Percentiles rank a stretch among this genome's conserved stretches.
These are phyloP conservation scores for Sclerotinia nivalis DNA, from an alignment of 2,329 filamentous ascomycete species.

Conservation along the genomic window DNA sequence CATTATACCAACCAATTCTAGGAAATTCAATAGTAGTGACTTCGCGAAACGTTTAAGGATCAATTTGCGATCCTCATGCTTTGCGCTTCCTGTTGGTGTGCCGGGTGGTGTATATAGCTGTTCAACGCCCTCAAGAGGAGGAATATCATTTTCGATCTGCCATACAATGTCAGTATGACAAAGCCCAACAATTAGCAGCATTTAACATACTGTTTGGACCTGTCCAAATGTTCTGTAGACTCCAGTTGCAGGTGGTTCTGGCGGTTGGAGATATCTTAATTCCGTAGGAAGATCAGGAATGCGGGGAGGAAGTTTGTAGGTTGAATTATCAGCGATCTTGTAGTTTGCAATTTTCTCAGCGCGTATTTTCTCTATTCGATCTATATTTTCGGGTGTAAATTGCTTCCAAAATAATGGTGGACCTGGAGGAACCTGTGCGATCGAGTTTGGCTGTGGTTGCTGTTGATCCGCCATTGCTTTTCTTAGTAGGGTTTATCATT, in stretches of 20 bases:
- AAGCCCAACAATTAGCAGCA: background rate
- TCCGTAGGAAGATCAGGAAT: slow-evolving; percentile 50
- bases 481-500: background rate
- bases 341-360: slow-evolving; percentile 33
- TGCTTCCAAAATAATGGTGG: slow-evolving; percentile 89
- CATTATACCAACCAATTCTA: slow-evolving; percentile 77
- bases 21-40: slow-evolving; percentile 82
- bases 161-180: background rate
- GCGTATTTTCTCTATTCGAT: slow-evolving; percentile 55
- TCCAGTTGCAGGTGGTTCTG: slow-evolving; percentile 69
- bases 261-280: slow-evolving; percentile 77
- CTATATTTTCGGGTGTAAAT: slow-evolving; percentile 76
- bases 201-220: slow-evolving; percentile 54
- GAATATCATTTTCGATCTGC: slow-evolving; percentile 61
- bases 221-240: slow-evolving; percentile 75
- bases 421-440: slow-evolving; percentile 72
- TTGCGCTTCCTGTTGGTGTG: slow-evolving; percentile 44
- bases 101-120: slow-evolving; percentile 58
- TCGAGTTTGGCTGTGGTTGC: slow-evolving; percentile 48
- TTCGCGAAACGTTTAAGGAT: slow-evolving; percentile 79
- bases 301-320: slow-evolving; percentile 37
- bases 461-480: slow-evolving; percentile 54
- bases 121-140: slow-evolving; percentile 67
- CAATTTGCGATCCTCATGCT: slow-evolving; percentile 62
- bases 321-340: slow-evolving; percentile 23